phyloP scores from a whole-genome alignment of 1,139 yeast genomes.

The Geotrichum phurueaensis region DNA sequence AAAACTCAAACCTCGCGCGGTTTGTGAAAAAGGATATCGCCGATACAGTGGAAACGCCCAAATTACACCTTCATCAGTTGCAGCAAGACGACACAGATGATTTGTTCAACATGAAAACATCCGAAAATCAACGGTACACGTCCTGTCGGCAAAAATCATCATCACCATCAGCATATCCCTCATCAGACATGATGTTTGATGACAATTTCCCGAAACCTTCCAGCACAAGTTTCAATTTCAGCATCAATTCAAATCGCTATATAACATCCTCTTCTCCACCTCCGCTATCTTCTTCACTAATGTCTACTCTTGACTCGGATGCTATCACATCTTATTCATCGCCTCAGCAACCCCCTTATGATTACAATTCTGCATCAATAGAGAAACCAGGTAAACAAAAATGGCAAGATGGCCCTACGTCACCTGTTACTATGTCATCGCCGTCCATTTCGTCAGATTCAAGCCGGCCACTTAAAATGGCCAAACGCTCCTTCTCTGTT shows the following conservation, averaged over 20 bases:
- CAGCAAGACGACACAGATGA: not conserved
- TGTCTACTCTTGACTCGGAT: slow-evolving; percentile 9
- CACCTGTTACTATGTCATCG: slow-evolving; percentile 15
- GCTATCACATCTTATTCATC: slow-evolving; percentile 10
- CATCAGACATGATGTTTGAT: not conserved
- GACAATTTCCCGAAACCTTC: not conserved
- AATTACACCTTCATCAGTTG: not conserved
- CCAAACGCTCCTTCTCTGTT: slow-evolving; percentile 11
- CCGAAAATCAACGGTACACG: not conserved
- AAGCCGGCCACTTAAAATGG: slow-evolving; percentile 1
- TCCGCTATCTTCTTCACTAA: not conserved
- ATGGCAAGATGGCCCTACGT: slow-evolving; percentile 12
- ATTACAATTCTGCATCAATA: not conserved
- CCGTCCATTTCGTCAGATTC: slow-evolving; percentile 1
- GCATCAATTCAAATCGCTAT: not conserved
- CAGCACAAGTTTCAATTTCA: not conserved
- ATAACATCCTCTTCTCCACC: slow-evolving; percentile 11
- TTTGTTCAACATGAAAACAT: not conserved
- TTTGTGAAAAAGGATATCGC: slow-evolving; percentile 2
- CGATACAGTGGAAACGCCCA: not conserved
- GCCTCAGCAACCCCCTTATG: slow-evolving; percentile 9
- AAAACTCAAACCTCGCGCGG: slow-evolving; percentile 8
- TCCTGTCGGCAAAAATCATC: not conserved
- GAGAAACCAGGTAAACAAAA: slow-evolving; percentile 4
- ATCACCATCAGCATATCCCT: slow-evolving; percentile 1